Percentiles rank a stretch among this genome's conserved stretches.
phyloP scores from a whole-genome alignment of 768 basidiomycete species.

The Macrolepiota albuminosa region DNA sequence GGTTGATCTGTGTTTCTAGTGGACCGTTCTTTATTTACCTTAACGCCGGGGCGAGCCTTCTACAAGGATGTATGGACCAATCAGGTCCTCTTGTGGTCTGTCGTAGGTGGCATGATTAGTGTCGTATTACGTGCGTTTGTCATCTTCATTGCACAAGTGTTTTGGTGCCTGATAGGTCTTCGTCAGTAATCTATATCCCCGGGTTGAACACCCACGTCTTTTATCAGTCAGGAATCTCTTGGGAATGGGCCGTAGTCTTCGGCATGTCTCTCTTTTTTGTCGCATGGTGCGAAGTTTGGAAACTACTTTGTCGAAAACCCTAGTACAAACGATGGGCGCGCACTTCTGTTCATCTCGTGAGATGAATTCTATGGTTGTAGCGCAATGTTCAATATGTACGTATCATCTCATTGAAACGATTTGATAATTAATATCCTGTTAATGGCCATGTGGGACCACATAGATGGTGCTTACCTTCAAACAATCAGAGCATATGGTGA shows the following conservation, averaged over 20 bases:
- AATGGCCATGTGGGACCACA: background rate
- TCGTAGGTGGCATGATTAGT: constrained; percentile 29
- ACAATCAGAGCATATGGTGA: background rate
- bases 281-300: constrained; percentile 35
- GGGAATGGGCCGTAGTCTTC: constrained; percentile 36
- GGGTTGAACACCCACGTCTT: constrained; percentile 32
- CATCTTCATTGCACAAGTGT: background rate
- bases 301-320: constrained; percentile 23
- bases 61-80: constrained; percentile 32
- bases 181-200: constrained; percentile 32
- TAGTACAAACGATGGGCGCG: constrained; percentile 25
- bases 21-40: constrained; percentile 32
- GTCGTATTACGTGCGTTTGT: constrained; percentile 30
- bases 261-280: constrained; percentile 32
- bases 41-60: constrained; percentile 30
- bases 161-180: background rate
- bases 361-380: background rate
- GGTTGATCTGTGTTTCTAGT: constrained; percentile 16
- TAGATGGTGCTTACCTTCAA: background rate
- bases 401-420: background rate
- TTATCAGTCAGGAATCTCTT: constrained; percentile 31
- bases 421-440: too few relatives aligned
- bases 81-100: constrained; percentile 30
- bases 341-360: background rate
- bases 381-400: background rate